Base-by-base conservation (phyloP, 1,139 yeast species). In the Candida albicans region DNA sequence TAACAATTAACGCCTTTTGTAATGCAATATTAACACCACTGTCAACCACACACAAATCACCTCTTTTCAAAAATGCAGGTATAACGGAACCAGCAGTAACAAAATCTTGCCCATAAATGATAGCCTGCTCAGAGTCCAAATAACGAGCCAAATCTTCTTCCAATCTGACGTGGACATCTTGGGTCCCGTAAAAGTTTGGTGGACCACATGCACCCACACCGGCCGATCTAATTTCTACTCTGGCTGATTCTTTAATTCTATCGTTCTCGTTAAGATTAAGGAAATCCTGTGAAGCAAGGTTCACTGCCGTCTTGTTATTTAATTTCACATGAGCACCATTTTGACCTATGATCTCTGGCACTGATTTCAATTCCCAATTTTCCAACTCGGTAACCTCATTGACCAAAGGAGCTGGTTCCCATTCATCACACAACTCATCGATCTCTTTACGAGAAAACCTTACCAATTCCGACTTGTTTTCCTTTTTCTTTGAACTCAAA, bases 141-240 rank as follows among this genome's bases (percentile, higher is more conserved):
- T 82, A 93, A 32, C 68, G 64, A 8, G 96, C 82, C 51, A 93
- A 68, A 52, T 82, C 85, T 55, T 82, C 82, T 62, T 91, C 96
- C 50, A 89, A 75, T 55, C 85, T 75, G 47, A 84, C 84, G 59
- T 93, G 99, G 31, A 84, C 90, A 61, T 90, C 97, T 65, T 90
- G 97, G 51, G 93, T 87, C 48, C 99, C 99, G 64, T 91, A 93
- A 57, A 93, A 93, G 48, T 96, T 96, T 35, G 98, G 96, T 2
- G 99, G 98, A 26, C 98, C 97, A 72, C 99, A 93, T 1, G 98
- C 95, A 51, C 99, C 39, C n/a, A 93, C 98, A 58, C 99, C 99
- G 46, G 87, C 82, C 45, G 74, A 73, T 38, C 73, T 71, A 49
- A 93, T 82, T 27, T 82, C 76, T 26, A 69, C 62, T 45, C 77